Conservation (phyloP, 331 rosid genomes). For the Spiraea crenata region DNA sequence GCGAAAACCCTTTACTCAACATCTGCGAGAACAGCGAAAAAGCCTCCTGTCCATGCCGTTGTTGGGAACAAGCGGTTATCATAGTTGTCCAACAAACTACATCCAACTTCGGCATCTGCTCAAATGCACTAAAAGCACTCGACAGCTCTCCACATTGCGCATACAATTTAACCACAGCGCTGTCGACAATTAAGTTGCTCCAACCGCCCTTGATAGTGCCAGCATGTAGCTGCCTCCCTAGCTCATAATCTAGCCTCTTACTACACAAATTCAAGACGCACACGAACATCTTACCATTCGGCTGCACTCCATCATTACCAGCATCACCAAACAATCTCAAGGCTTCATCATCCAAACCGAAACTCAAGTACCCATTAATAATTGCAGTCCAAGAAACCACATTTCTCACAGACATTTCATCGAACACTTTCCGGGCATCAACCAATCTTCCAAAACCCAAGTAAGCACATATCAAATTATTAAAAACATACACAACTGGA, state of each 20-base stretch:
- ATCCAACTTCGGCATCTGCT: conserved; percentile 57
- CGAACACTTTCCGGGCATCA: conserved; percentile 70
- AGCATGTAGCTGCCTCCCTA: conserved; percentile 75
- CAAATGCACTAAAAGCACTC: conserved; percentile 61
- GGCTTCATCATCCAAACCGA: conserved; percentile 64
- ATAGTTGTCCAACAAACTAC: conserved; percentile 85
- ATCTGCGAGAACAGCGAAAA: conserved; percentile 55
- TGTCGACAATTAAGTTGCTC: conserved; percentile 70
- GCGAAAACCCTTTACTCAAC: conserved; percentile 55
- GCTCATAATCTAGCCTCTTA: conserved; percentile 51
- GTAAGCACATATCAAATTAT: conserved; percentile 73
- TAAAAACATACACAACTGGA: conserved; percentile 50
- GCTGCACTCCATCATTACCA: conserved; percentile 39
- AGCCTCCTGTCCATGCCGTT: conserved; percentile 63
- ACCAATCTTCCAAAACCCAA: conserved; percentile 47
- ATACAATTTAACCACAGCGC: conserved; percentile 66
- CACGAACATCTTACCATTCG: conserved; percentile 73
- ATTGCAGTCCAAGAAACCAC: conserved; percentile 89
- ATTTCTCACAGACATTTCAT: conserved; percentile 54
- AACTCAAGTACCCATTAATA: conserved; percentile 63
- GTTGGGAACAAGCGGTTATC: conserved; percentile 87
- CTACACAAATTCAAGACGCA: conserved; percentile 69
- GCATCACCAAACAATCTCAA: conserved; percentile 53
- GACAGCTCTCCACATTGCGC: conserved; percentile 62
- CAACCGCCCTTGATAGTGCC: conserved; percentile 55